phyloP scores from a whole-genome alignment of 208 protist genomes.

The Leishmania braziliensis region DNA sequence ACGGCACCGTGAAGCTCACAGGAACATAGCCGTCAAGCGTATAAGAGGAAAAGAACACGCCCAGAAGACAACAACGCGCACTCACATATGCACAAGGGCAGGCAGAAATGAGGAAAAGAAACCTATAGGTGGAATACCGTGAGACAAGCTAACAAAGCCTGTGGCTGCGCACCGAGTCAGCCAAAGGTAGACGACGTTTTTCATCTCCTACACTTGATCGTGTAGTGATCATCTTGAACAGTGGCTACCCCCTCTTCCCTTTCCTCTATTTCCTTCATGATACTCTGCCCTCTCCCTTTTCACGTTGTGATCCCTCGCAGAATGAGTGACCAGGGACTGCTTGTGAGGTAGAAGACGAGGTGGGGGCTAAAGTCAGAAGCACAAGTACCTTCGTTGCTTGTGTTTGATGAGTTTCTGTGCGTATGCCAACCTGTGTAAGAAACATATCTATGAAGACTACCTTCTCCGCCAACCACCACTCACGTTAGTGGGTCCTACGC shows the following conservation, averaged over 20 bases:
- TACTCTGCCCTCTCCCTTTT: neutral
- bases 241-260: neutral
- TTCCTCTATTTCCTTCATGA: neutral
- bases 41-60: slow-evolving; percentile 8
- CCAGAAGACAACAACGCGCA: neutral
- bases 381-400: neutral
- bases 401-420: neutral
- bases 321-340: neutral
- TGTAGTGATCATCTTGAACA: neutral
- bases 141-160: neutral
- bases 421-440: neutral
- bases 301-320: neutral
- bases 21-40: neutral
- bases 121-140: neutral
- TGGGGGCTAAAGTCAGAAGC: neutral
- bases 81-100: neutral
- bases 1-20: neutral
- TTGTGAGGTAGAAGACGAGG: neutral
- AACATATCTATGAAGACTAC: neutral
- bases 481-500: neutral
- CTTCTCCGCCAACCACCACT: neutral
- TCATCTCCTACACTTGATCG: neutral
- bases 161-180: neutral
- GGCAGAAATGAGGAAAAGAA: slow-evolving; percentile 8
- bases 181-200: neutral